These are phyloP conservation scores for Oenanthe sinensis DNA, from an alignment of 129 eudicot genomes.

Conservation along the genomic window DNA sequence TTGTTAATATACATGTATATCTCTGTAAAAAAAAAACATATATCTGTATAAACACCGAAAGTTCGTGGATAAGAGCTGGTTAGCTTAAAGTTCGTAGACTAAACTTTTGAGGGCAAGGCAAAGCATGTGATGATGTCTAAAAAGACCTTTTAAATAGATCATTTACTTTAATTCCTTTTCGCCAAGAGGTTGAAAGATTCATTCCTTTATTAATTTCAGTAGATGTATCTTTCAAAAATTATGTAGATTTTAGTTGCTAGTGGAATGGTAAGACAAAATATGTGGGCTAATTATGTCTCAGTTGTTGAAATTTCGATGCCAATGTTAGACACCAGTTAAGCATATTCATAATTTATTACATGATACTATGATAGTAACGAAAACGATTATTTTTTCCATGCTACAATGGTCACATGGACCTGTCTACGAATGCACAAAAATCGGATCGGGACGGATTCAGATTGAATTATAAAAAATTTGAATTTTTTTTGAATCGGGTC, in stretches of 20 bases:
- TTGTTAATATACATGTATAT: too few relatives aligned
- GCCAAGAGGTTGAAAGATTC: background rate
- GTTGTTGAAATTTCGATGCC: background rate
- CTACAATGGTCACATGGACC: background rate
- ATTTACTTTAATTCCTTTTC: background rate
- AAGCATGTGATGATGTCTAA: constrained; percentile 1
- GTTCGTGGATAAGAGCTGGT: background rate
- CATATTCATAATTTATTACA: background rate
- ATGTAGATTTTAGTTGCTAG: background rate
- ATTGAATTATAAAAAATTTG: too few relatives aligned
- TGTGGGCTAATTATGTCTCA: background rate
- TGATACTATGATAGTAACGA: background rate
- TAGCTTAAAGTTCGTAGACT: background rate
- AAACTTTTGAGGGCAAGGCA: background rate
- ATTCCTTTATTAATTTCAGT: background rate
- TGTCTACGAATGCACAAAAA: too few relatives aligned
- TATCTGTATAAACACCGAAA: background rate
- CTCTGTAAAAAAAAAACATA: too few relatives aligned
- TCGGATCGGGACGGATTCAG: too few relatives aligned
- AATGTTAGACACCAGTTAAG: background rate
- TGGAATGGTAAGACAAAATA: constrained; percentile 1
- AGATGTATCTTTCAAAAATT: background rate
- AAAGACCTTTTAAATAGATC: background rate
- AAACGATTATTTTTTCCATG: background rate
- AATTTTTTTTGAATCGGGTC: too few relatives aligned